Evolutionary conservation across 208 protist species (phyloP), one percentile per base, ranked within the genome.

Genomic region (Chromosphaera perkinsii): DNA sequence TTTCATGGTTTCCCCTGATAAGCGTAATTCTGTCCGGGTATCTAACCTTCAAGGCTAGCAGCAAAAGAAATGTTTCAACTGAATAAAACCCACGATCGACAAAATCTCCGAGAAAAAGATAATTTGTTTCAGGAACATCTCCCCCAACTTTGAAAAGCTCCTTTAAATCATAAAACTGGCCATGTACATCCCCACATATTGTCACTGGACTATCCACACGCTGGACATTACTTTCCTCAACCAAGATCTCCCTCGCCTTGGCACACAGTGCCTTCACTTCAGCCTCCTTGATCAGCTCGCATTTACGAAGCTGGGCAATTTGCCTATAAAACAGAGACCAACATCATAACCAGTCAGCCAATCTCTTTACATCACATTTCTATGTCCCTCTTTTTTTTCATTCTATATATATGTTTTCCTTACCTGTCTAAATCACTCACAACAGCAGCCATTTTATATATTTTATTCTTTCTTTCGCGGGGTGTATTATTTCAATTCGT

Each of bases 21-120:
- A 88, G 43, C 0, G 79, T 85, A 2, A 88, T 78, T 24, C 79
- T 62, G 47, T 85, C 67, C 7, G 75, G 80, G 52, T 83, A 88
- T 26, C 81, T 72, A 3, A 95, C 90, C 79, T 99, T 99, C 7
- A 97, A 86, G 26, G 93, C 91, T 17, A 99, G 80, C 24, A 99
- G 85, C 31, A 97, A 83, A 49, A 96, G 83, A 65, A 99, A 96
- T 7, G 94, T 95, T 75, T 99, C 95, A 24, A 99, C 91, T 68
- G 86, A 92, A 81, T 97, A 95, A 48, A 93, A 96, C 42, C 96
- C 96, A 55, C 96, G 87, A 73, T 99, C 96, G 43, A 98, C 96
- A 75, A 95, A 98, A 77, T 99, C 96, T 17, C 96, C 69, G 78
- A 87, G 77, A 60, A 90, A 89, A 17, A 91, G 83, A 75, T 98